Percentiles rank a stretch among this genome's conserved stretches.
Conservation (phyloP, 768 basidiomycete species). For the Hygrophorus pudorinus region DNA sequence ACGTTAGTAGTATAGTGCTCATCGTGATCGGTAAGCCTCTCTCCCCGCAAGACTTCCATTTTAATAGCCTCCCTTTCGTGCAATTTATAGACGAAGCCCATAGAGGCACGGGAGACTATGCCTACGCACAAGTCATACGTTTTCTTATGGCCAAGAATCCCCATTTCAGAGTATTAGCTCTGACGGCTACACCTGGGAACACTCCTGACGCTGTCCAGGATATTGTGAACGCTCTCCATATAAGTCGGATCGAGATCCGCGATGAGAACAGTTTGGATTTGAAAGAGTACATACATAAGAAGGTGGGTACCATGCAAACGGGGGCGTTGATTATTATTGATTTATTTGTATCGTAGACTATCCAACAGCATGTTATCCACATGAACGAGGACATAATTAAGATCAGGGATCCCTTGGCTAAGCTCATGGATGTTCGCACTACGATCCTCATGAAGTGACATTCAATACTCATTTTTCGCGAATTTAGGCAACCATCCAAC, state of each 20-base stretch:
- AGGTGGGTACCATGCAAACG: constrained; percentile 33
- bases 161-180: constrained; percentile 82
- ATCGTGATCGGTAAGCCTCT: constrained; percentile 67
- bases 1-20: constrained; percentile 72
- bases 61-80: not conserved
- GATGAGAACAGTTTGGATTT: constrained; percentile 88
- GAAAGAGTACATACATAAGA: constrained; percentile 76
- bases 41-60: not conserved
- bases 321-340: not conserved
- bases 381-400: constrained; percentile 59
- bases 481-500: constrained; percentile 23
- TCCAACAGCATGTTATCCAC: constrained; percentile 68
- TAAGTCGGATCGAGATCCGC: constrained; percentile 90
- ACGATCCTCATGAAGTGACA: not conserved
- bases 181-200: constrained; percentile 91
- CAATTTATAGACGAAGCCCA: constrained; percentile 77
- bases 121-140: constrained; percentile 83
- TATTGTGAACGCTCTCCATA: constrained; percentile 88
- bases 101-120: constrained; percentile 85
- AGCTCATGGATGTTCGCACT: constrained; percentile 60
- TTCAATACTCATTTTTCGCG: constrained; percentile 2
- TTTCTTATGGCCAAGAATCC: constrained; percentile 93
- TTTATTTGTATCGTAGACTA: constrained; percentile 33
- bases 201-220: constrained; percentile 80
- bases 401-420: constrained; percentile 57